A percentile compares a stretch with the other conserved stretches of the same genome.
Conservation (phyloP, 176 grass and related monocot species). For the Eleusine indica region DNA sequence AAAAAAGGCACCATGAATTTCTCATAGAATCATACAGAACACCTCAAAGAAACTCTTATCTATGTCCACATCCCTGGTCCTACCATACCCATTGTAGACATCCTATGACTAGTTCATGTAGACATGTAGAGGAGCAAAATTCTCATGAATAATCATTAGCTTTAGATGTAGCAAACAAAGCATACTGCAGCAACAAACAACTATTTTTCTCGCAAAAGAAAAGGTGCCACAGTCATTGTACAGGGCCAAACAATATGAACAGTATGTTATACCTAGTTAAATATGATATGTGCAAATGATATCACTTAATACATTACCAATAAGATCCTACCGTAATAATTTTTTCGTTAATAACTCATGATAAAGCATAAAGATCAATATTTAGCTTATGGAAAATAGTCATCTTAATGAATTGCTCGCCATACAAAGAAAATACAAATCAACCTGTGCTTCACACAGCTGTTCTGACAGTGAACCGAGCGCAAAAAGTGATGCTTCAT, state of each 20-base stretch:
- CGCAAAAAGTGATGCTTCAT: conserved; percentile 92
- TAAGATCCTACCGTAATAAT: neutral
- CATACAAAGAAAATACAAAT: conserved; percentile 37
- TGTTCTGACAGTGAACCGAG: conserved; percentile 90
- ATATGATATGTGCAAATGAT: neutral
- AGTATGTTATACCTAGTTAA: neutral
- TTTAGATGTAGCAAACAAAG: neutral
- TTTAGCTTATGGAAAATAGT: neutral
- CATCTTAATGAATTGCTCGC: neutral
- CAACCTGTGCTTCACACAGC: conserved; percentile 83
- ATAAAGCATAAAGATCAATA: neutral
- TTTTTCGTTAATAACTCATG: neutral
- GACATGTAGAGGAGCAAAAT: neutral
- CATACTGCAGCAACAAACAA: neutral
- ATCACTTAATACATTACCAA: neutral
- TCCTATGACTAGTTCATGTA: neutral
- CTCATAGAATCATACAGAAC: neutral
- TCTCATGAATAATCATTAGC: neutral
- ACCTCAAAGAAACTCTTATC: neutral
- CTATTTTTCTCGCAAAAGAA: neutral
- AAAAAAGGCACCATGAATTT: neutral
- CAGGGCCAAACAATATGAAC: neutral
- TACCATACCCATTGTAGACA: neutral
- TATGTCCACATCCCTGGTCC: neutral
- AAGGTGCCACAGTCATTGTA: neutral